phyloP scores from a whole-genome alignment of 495 filamentous ascomycete species.

The Aspergillus baeticus region DNA sequence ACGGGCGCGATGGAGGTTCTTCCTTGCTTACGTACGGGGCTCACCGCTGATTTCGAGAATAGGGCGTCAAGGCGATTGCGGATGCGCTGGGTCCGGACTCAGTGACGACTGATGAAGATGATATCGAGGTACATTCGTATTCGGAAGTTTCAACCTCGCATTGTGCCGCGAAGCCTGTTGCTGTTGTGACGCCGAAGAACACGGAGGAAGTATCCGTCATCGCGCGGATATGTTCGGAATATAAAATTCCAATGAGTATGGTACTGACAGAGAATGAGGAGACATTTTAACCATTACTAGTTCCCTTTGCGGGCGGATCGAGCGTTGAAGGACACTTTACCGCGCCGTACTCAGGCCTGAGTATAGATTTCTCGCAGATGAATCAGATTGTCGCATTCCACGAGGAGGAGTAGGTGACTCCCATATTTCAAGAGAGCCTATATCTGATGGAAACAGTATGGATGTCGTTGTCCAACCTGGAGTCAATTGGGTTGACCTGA shows the following conservation, averaged over 20 bases:
- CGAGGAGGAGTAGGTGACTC: slow-evolving; percentile 53
- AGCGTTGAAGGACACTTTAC: slow-evolving; percentile 81
- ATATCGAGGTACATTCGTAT: slow-evolving; percentile 71
- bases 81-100: slow-evolving; percentile 61
- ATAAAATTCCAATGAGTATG: slow-evolving; percentile 67
- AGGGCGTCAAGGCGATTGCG: slow-evolving; percentile 46
- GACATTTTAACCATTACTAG: slow-evolving; percentile 9
- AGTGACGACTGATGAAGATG: slow-evolving; percentile 74
- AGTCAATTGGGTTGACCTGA: slow-evolving; percentile 7
- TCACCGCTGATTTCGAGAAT: background rate
- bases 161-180: slow-evolving; percentile 64
- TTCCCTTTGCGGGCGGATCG: slow-evolving; percentile 72
- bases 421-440: background rate
- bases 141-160: slow-evolving; percentile 80
- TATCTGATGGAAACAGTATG: slow-evolving; percentile 2
- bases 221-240: slow-evolving; percentile 69
- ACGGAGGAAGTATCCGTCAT: slow-evolving; percentile 72
- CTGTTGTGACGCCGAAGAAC: slow-evolving; percentile 67
- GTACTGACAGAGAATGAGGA: background rate
- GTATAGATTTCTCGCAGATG: slow-evolving; percentile 81
- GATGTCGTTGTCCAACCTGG: slow-evolving; percentile 17
- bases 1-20: background rate
- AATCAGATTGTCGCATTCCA: slow-evolving; percentile 70
- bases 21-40: background rate
- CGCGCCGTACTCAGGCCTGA: slow-evolving; percentile 73